phyloP scores from a whole-genome alignment of 176 grass and related monocot species.

The Lolium multiflorum region DNA sequence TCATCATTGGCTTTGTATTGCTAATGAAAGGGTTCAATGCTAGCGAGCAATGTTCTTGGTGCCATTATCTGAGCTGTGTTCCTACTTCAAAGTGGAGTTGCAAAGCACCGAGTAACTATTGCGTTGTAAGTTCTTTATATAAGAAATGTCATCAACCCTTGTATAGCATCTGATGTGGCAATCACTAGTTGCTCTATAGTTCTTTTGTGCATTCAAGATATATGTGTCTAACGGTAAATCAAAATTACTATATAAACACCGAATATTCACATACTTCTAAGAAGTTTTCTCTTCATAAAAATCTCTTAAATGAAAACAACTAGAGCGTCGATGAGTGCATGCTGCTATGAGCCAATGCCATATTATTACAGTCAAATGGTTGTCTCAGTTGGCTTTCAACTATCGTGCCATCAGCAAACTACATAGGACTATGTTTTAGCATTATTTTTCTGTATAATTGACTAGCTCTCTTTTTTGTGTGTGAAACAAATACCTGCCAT shows the following conservation, averaged over 20 bases:
- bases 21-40: conserved; percentile 69
- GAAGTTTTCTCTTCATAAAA: not conserved
- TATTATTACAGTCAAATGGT: conserved; percentile 26
- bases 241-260: conserved; percentile 3
- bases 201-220: conserved; percentile 17
- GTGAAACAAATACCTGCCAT: not conserved
- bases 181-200: conserved; percentile 7
- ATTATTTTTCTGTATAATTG: not conserved
- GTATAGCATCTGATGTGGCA: not conserved
- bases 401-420: not conserved
- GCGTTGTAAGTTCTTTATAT: conserved; percentile 52
- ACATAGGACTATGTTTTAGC: not conserved
- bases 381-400: conserved; percentile 22
- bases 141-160: not conserved
- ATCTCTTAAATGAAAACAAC: conserved; percentile 13
- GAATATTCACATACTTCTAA: conserved; percentile 2
- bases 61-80: conserved; percentile 90
- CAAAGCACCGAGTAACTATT: conserved; percentile 55
- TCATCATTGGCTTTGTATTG: conserved; percentile 64
- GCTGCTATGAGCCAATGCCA: not conserved
- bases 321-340: not conserved
- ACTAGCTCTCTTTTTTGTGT: not conserved
- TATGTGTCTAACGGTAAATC: conserved; percentile 5
- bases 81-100: conserved; percentile 92
- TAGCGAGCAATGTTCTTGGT: conserved; percentile 80